These are phyloP conservation scores for Monosporozyma aerobia DNA, from an alignment of 805 yeast species.

Conservation along the genomic window DNA sequence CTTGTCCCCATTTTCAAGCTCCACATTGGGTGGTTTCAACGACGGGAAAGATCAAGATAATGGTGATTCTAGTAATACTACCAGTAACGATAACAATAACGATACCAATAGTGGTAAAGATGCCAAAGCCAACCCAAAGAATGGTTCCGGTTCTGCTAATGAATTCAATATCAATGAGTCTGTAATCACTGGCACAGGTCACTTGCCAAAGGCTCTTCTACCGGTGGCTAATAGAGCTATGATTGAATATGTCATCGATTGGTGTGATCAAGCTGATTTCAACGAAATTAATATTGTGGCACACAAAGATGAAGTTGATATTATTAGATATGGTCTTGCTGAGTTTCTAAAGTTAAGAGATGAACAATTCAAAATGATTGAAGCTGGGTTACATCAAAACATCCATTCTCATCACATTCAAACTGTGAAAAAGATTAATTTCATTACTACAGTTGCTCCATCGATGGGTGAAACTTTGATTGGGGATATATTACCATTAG, in stretches of 20 bases:
- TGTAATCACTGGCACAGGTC: slow-evolving; percentile 28
- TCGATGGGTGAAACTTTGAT: slow-evolving; percentile 57
- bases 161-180: slow-evolving; percentile 22
- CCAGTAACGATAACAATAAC: not conserved
- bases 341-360: slow-evolving; percentile 37
- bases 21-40: slow-evolving; percentile 1
- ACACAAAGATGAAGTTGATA: slow-evolving; percentile 38
- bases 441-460: slow-evolving; percentile 38
- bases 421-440: slow-evolving; percentile 32
- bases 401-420: slow-evolving; percentile 24
- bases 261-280: slow-evolving; percentile 88
- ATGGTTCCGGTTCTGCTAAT: slow-evolving; percentile 3
- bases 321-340: slow-evolving; percentile 41
- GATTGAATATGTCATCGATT: slow-evolving; percentile 77
- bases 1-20: slow-evolving; percentile 50
- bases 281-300: slow-evolving; percentile 57
- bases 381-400: slow-evolving; percentile 15
- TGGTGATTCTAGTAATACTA: not conserved
- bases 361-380: slow-evolving; percentile 21
- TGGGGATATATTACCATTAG: slow-evolving; percentile 35
- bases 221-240: slow-evolving; percentile 88
- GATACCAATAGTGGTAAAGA: slow-evolving; percentile 18
- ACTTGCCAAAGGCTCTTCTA: slow-evolving; percentile 66
- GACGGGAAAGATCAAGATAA: not conserved
- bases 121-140: not conserved